Base-by-base conservation (phyloP, 345 rosid genomes). In the Firmiana major region DNA sequence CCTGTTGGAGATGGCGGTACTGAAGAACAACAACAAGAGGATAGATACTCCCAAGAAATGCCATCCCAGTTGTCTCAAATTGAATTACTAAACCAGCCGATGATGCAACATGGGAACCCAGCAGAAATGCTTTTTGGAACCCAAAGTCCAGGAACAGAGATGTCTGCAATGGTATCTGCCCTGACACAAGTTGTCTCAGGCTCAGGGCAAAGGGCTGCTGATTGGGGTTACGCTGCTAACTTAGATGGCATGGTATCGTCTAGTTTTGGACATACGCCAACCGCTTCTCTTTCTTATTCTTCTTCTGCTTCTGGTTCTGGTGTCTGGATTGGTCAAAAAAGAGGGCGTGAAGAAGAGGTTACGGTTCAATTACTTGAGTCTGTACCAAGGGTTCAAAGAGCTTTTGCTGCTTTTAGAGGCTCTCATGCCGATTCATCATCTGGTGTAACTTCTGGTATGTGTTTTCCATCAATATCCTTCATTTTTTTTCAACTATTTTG, bases 121-220 rank as follows among this genome's bases (percentile, higher is more conserved):
- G 40, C 59, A 19, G 71, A 67, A 17, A 55, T 73, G 38, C 8
- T 80, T 74, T 48, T 51, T 40, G 22, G 85, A 82, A 0, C 82
- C 81, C 80, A 19, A 24, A 69, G 83, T 66, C 73, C 76, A 21
- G 75, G 78, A 3, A 76, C 83, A 1, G 97, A 91, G 89, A 89
- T 85, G 90, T 88, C 97, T 0, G 88, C 89, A 0, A 89, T 94
- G 82, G 97, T 91, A 7, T 86, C 94, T 0, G 93, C 93, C 24
- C 88, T 92, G 9, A 85, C 97, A 10, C 88, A 87, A 11, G 96
- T 89, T 42, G 89, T 86, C 31, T 88, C 93, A 0, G 88, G 92
- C 31, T 88, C 93, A 0, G 88, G 92, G 5, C 82, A 78, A 3
- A 28, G 87, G 36, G 63, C 51, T 16, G 7, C 34, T 40, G 79